phyloP scores from a whole-genome alignment of 2,329 filamentous ascomycete species.

The Aureobasidium pullulans region DNA sequence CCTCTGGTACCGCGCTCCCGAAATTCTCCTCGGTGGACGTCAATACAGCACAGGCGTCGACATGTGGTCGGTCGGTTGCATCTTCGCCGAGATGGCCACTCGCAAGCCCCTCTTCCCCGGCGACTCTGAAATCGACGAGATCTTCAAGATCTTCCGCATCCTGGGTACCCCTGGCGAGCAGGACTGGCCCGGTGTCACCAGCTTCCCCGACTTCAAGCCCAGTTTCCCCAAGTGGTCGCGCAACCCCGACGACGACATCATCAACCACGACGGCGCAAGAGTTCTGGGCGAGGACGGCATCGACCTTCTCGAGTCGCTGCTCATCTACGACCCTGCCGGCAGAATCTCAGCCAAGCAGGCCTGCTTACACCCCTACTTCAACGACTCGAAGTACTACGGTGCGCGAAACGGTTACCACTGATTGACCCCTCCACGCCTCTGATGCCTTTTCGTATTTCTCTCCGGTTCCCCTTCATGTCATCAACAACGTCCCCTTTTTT shows the following conservation, averaged over 20 bases:
- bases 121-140: constrained; percentile 88
- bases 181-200: constrained; percentile 86
- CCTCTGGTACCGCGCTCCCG: constrained; percentile 84
- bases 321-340: constrained; percentile 80
- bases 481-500: neutral
- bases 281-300: constrained; percentile 63
- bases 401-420: constrained; percentile 21
- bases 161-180: constrained; percentile 78
- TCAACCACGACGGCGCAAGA: constrained; percentile 46
- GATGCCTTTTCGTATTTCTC: constrained; percentile 13
- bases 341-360: constrained; percentile 86
- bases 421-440: neutral
- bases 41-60: constrained; percentile 93
- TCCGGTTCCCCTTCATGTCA: neutral
- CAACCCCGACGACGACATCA: constrained; percentile 58
- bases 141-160: constrained; percentile 82
- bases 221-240: constrained; percentile 88
- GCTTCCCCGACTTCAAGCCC: constrained; percentile 86
- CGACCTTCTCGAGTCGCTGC: constrained; percentile 61
- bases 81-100: constrained; percentile 95
- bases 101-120: constrained; percentile 87
- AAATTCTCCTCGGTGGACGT: constrained; percentile 82
- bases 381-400: constrained; percentile 17
- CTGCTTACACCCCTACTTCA: constrained; percentile 76
- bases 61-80: constrained; percentile 93